Percentiles rank a stretch among this genome's conserved stretches.
These are phyloP conservation scores for Biscogniauxia marginata DNA, from an alignment of 2,329 filamentous ascomycete genomes.

Conservation along the genomic window DNA sequence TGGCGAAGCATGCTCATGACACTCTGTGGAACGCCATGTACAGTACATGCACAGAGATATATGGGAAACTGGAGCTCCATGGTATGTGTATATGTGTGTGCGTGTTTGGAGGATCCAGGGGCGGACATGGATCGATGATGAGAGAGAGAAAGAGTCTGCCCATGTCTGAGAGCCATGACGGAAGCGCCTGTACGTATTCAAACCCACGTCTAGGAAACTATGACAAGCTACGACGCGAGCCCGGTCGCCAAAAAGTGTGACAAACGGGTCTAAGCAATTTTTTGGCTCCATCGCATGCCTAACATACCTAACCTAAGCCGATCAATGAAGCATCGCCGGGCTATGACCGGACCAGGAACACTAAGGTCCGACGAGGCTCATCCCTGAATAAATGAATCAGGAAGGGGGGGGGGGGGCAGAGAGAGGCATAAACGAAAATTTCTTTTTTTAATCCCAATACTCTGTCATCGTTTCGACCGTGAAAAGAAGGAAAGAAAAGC, in stretches of 20 bases:
- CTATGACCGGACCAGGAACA: constrained; percentile 1
- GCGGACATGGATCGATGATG: constrained; percentile 9
- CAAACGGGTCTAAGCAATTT: constrained; percentile 23
- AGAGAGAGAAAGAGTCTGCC: constrained; percentile 11
- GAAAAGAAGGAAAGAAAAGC: background rate
- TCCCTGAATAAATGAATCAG: background rate
- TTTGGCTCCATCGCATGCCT: constrained; percentile 15
- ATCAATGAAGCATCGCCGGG: constrained; percentile 24
- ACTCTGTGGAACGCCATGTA: constrained; percentile 9
- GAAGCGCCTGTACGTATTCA: constrained; percentile 22
- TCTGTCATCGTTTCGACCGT: background rate
- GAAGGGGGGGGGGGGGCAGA: background rate
- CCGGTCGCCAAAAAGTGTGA: constrained; percentile 18
- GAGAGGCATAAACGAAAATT: constrained; percentile 11
- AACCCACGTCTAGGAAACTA: constrained; percentile 15
- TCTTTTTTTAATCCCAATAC: no score
- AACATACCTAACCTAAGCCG: constrained; percentile 16
- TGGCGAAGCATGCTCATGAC: constrained; percentile 17
- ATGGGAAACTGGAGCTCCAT: constrained; percentile 13
- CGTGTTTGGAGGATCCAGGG: constrained; percentile 9
- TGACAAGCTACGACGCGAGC: constrained; percentile 14
- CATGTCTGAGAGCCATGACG: constrained; percentile 29
- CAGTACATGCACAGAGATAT: constrained; percentile 8
- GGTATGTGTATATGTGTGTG: constrained; percentile 5
- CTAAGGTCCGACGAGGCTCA: constrained; percentile 7